Conservation (phyloP, 2,329 filamentous ascomycete genomes). For the Bipolaris victoriae region DNA sequence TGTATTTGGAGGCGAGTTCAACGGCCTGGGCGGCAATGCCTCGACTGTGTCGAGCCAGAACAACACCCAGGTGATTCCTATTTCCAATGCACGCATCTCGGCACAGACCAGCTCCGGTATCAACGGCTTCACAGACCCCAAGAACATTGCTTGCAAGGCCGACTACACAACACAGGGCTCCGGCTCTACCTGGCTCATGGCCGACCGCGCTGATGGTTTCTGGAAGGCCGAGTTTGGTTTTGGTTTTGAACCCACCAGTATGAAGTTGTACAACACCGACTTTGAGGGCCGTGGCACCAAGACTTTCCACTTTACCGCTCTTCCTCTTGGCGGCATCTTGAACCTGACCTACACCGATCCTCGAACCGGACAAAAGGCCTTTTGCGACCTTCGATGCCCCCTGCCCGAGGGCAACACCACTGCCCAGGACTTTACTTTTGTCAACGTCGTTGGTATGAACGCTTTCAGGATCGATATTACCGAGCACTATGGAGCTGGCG, state of each 20-base stretch:
- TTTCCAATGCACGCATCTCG: conserved; percentile 77
- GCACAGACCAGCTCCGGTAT: conserved; percentile 66
- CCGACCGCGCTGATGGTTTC: conserved; percentile 75
- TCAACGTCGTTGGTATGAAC: conserved; percentile 91
- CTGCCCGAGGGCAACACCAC: conserved; percentile 70
- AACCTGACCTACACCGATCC: conserved; percentile 91
- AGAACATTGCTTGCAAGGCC: conserved; percentile 81
- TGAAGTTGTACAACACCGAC: conserved; percentile 88
- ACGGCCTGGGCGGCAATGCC: conserved; percentile 83
- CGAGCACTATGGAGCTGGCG: conserved; percentile 84
- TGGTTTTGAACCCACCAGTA: conserved; percentile 82
- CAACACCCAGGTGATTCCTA: conserved; percentile 81
- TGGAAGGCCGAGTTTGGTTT: conserved; percentile 87
- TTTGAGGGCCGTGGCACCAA: conserved; percentile 84
- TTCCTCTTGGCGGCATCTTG: conserved; percentile 91
- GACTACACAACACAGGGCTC: conserved; percentile 65
- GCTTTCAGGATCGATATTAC: conserved; percentile 84
- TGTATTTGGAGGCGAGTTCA: conserved; percentile 90
- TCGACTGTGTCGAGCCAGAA: conserved; percentile 66
- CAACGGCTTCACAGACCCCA: conserved; percentile 74
- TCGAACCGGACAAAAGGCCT: conserved; percentile 64
- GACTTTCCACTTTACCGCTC: conserved; percentile 83
- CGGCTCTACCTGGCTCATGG: conserved; percentile 83
- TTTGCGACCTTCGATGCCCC: conserved; percentile 85
- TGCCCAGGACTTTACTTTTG: conserved; percentile 91